Base-by-base conservation (phyloP, 169 alveolate genomes). In the Cryptosporidium sp. region DNA sequence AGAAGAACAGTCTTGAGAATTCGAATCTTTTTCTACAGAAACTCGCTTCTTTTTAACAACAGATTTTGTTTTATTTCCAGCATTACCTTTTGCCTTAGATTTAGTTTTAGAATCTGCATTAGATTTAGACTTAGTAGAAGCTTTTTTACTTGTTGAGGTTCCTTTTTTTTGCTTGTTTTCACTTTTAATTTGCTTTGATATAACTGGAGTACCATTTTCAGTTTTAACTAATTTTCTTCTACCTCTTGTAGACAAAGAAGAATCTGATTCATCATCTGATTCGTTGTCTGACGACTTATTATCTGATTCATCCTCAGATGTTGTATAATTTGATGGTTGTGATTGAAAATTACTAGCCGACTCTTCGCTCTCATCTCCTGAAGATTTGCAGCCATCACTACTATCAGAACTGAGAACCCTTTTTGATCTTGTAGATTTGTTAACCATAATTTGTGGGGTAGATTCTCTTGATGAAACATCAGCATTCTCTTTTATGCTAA, bases 381-480 rank as follows among this genome's bases (percentile, higher is more conserved):
- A 31, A 6, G 44, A 56, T 7, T 53, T 51, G 37, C 4, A 14
- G 18, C 56, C 51, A 52, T 44, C 52, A n/a, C 70, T 37, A 14
- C 86, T 73, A 73, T 73, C 86, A 1, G 89, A 80, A 37, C 51
- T 23, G 23, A 80, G 60, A 42, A 80, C 75, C 29, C 89, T 51
- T 39, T 39, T 58, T 29, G 89, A 80, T n/a, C 89, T 80, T 42
- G 89, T 21, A 44, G 89, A 62, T 37, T 80, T 80, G 53, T 26
- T 62, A n/a, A 80, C n/a, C 3, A 65, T 65, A 21, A 80, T 37
- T 48, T 73, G 29, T 62, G 75, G 89, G 48, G 80, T 80, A n/a
- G 89, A 80, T n/a, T 80, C 89, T 29, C 44, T 80, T 39, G 89
- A 80, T 61, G 89, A 80, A 39, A n/a, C 31, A 16, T 73, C 35